Evolutionary conservation across 495 filamentous ascomycete genomes (phyloP).

Genomic region (Rhizodiscina lignyota): DNA sequence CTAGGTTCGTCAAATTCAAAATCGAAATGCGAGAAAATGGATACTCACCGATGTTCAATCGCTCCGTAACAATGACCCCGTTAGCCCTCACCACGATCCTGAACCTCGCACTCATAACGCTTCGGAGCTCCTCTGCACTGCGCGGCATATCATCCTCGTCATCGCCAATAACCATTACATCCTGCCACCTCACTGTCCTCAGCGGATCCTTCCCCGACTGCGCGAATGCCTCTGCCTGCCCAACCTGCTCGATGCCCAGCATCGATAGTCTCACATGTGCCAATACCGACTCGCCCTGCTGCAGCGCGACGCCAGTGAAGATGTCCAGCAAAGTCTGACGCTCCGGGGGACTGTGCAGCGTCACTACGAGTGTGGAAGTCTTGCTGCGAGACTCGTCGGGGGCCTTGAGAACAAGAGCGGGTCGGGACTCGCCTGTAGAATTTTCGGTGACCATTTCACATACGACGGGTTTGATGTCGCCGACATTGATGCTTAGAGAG

Average conservation of each 20-base stretch:
- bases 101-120: no score
- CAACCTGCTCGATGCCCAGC: constrained; percentile 44
- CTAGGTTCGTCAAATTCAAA: no score
- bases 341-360: constrained; percentile 53
- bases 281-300: constrained; percentile 41
- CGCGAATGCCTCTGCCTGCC: no score
- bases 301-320: constrained; percentile 47
- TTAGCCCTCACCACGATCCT: no score
- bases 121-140: no score
- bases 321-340: constrained; percentile 48
- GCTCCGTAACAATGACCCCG: no score
- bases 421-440: constrained; percentile 25
- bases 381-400: constrained; percentile 29
- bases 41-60: no score
- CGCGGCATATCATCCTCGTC: no score
- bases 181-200: no score
- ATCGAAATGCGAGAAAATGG: no score
- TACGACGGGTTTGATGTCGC: constrained; percentile 42
- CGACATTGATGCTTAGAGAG: constrained; percentile 47
- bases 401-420: constrained; percentile 48
- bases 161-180: no score
- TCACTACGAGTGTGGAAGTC: constrained; percentile 53
- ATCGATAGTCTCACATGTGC: constrained; percentile 43
- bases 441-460: constrained; percentile 58
- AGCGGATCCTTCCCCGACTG: no score